A percentile compares a stretch with the other conserved stretches of the same genome.
phyloP scores from a whole-genome alignment of 805 yeast genomes.

The Komagataella kurtzmanii region DNA sequence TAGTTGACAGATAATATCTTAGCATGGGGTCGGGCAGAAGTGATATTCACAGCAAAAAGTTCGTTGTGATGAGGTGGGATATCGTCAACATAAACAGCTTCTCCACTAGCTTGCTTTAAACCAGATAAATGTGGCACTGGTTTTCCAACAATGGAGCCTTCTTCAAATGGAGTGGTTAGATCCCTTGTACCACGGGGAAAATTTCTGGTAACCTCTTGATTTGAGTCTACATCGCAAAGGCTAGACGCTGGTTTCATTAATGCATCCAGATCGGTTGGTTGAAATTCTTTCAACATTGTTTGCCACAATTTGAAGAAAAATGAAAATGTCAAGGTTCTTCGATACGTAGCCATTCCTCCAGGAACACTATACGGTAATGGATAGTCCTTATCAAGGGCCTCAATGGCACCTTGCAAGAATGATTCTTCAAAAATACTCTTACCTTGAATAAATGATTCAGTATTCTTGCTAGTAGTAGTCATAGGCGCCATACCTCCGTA shows the following conservation, averaged over 20 bases:
- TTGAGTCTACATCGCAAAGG: slow-evolving; percentile 17
- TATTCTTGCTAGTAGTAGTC: slow-evolving; percentile 24
- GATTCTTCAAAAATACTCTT: slow-evolving; percentile 11
- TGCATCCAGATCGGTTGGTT: slow-evolving; percentile 1
- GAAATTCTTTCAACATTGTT: slow-evolving; percentile 10
- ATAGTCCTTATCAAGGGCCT: slow-evolving; percentile 18
- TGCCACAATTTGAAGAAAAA: slow-evolving; percentile 31
- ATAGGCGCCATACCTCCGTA: slow-evolving; percentile 37
- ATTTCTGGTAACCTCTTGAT: slow-evolving; percentile 22
- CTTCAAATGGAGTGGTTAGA: slow-evolving; percentile 21
- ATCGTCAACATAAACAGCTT: slow-evolving; percentile 30
- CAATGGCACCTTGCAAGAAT: slow-evolving; percentile 17
- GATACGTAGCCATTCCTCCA: slow-evolving; percentile 34
- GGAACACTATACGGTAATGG: slow-evolving; percentile 28
- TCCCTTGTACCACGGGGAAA: slow-evolving; percentile 25
- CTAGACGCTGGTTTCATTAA: slow-evolving; percentile 1
- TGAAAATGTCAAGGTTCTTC: slow-evolving; percentile 28
- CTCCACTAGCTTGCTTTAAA: slow-evolving; percentile 32
- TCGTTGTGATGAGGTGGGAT: slow-evolving; percentile 27
- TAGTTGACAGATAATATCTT: slow-evolving; percentile 25
- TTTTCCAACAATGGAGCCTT: slow-evolving; percentile 21
- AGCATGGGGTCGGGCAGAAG: slow-evolving; percentile 28
- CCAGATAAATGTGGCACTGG: slow-evolving; percentile 30
- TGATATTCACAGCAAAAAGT: slow-evolving; percentile 27
- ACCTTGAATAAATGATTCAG: slow-evolving; percentile 13